phyloP scores from a whole-genome alignment of 2,329 filamentous ascomycete genomes.

The Plectosphaerella sp. region DNA sequence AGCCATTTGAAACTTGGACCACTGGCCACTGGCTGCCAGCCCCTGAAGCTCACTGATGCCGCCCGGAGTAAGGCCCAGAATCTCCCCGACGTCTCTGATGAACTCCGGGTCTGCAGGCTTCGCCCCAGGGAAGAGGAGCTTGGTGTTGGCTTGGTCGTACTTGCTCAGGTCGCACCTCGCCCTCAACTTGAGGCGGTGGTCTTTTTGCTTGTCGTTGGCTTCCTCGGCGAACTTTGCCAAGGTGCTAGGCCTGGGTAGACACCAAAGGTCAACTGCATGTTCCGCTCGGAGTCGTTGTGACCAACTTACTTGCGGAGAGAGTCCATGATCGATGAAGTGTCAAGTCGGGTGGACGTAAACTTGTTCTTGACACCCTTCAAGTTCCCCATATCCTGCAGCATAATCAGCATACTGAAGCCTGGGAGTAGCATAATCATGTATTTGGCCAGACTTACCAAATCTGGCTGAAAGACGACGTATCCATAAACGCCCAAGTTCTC shows the following conservation, averaged over 20 bases:
- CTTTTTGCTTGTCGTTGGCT: not conserved
- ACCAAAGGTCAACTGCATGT: too few relatives aligned
- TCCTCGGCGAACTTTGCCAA: not conserved
- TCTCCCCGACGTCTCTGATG: too few relatives aligned
- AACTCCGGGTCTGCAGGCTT: not conserved
- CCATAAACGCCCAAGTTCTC: not conserved
- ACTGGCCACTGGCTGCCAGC: not conserved
- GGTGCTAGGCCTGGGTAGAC: too few relatives aligned
- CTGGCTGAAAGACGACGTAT: not conserved
- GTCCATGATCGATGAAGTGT: not conserved
- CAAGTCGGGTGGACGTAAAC: not conserved
- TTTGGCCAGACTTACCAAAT: not conserved
- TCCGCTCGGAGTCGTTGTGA: too few relatives aligned
- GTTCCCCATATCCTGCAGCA: not conserved
- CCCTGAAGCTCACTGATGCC: not conserved
- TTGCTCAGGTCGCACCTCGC: not conserved
- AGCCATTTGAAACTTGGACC: not conserved
- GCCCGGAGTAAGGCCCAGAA: too few relatives aligned
- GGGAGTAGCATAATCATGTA: too few relatives aligned
- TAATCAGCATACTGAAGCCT: not conserved
- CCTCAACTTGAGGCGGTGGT: not conserved
- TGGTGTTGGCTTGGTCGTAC: not conserved
- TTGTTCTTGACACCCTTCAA: not conserved
- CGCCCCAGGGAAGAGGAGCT: not conserved
- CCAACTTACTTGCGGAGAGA: not conserved